Base-by-base conservation (phyloP, 108 stramenopile species). In the Skeletonema tropicum region DNA sequence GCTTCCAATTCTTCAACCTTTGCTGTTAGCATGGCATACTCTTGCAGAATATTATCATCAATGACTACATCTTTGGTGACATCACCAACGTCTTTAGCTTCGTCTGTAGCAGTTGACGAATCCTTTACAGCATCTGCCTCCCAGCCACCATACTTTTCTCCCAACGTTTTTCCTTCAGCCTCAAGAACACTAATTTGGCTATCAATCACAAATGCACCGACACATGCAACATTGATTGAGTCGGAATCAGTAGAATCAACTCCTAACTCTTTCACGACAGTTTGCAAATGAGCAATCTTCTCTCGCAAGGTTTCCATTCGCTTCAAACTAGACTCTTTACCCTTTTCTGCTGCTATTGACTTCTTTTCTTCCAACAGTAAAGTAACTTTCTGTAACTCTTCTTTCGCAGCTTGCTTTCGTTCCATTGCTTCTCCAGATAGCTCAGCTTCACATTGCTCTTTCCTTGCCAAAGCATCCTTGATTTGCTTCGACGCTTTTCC, bases 401-500 rank as follows among this genome's bases (percentile, higher is more conserved):
- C 68, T 66, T 90, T 78, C 6, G 94, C 91, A 3, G 66, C 42
- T 21, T 71, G 32, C 49, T 85, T 83, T 26, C 85, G 76, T 15
- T 76, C 77, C 55, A 60, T 57, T 46, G 91, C 92, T 39, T 89
- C 88, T 4, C 85, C 90, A 10, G 65, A 59, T 21, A 92, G 60
- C 26, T 91, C 86, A 57, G 82, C 85, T 57, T 89, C 69, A 45
- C 79, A 86, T 42, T 90, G 81, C 66, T 89, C 78, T 30, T 90
- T 80, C 36, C 90, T 85, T 30, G 84, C 75, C 19, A 80, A 62
- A 12, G 87, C 85, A 64, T 95, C 93, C 60, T 96, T 96, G 33
- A 93, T 92, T 64, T 94, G 93, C 68, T 96, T 96, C 19, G 89
- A 93, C 7, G 85, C 90, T 49, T 91, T 88, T 1, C 86, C 88